Percentiles rank a stretch among this genome's conserved stretches.
Conservation (phyloP, 208 protist genomes). For the Zelonia costaricensis region DNA sequence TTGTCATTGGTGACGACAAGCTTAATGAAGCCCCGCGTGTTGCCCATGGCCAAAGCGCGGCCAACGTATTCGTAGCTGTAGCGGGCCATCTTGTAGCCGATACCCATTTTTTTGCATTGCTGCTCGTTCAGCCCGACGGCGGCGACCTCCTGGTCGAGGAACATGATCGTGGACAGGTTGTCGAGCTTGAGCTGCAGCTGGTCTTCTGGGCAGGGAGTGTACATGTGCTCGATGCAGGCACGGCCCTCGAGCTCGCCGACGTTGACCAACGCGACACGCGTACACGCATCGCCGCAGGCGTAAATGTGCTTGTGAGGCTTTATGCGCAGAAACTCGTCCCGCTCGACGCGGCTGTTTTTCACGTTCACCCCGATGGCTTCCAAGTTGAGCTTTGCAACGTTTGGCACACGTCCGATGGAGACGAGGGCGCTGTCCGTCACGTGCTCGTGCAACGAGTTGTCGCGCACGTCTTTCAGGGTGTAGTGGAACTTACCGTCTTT, state of each 20-base stretch:
- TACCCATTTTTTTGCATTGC: conserved; percentile 66
- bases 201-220: conserved; percentile 63
- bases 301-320: conserved; percentile 86
- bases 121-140: conserved; percentile 90
- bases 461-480: conserved; percentile 61
- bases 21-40: conserved; percentile 89
- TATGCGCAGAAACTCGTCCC: conserved; percentile 71
- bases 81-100: conserved; percentile 86
- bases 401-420: conserved; percentile 87
- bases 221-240: conserved; percentile 85
- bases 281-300: conserved; percentile 81
- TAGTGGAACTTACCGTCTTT: conserved; percentile 78
- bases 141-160: conserved; percentile 90
- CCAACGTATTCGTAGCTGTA: conserved; percentile 90
- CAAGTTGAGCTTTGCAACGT: conserved; percentile 50
- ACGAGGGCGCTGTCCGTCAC: conserved; percentile 82
- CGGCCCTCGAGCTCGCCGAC: conserved; percentile 85
- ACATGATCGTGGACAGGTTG: conserved; percentile 94
- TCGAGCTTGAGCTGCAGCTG: conserved; percentile 67
- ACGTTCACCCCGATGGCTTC: conserved; percentile 59
- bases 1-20: conserved; percentile 89
- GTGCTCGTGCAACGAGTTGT: conserved; percentile 44
- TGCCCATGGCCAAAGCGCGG: conserved; percentile 87
- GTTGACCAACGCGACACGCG: conserved; percentile 82
- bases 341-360: conserved; percentile 34